These are phyloP conservation scores for Apostasia shenzhenica DNA, from an alignment of 106 monocot species.

Conservation along the genomic window DNA sequence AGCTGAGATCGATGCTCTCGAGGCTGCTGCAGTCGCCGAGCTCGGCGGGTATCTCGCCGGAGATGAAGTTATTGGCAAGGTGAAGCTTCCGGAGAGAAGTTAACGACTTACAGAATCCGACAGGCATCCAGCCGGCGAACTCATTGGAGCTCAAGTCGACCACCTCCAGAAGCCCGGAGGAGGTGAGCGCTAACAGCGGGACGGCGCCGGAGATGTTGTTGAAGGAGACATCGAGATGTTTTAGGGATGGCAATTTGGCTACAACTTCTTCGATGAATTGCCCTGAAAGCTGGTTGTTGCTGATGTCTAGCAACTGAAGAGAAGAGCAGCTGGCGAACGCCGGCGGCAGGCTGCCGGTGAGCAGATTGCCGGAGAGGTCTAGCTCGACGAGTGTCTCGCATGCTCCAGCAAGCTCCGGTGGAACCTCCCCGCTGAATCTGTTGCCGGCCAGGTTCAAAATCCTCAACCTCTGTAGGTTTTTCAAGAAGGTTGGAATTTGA, in stretches of 20 bases:
- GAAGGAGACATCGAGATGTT: conserved; percentile 30
- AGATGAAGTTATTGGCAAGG: conserved; percentile 29
- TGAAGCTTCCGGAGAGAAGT: conserved; percentile 30
- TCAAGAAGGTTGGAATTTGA: conserved; percentile 34
- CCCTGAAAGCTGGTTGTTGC: conserved; percentile 21
- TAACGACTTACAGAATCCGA: conserved; percentile 22
- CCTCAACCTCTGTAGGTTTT: conserved; percentile 10
- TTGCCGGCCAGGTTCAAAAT: conserved; percentile 15
- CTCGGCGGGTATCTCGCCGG: conserved; percentile 18
- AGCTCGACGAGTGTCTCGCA: conserved; percentile 28
- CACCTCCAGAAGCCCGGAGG: conserved; percentile 18
- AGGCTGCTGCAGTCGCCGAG: conserved; percentile 19
- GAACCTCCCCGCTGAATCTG: conserved; percentile 17
- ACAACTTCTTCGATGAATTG: conserved; percentile 10
- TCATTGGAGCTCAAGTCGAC: conserved; percentile 36
- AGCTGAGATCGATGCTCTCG: conserved; percentile 20
- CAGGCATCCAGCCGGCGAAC: conserved; percentile 35
- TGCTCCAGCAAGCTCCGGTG: conserved; percentile 7
- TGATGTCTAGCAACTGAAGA: conserved; percentile 31
- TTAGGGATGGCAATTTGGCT: conserved; percentile 12
- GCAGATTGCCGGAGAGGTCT: conserved; percentile 8
- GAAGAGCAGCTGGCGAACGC: conserved; percentile 17
- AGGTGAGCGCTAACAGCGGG: conserved; percentile 22
- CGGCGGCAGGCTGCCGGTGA: conserved; percentile 10
- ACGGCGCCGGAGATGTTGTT: conserved; percentile 35